Evolutionary conservation across 1,284 basidiomycete species (phyloP).

Genomic region (Pseudozyma sp.): DNA sequence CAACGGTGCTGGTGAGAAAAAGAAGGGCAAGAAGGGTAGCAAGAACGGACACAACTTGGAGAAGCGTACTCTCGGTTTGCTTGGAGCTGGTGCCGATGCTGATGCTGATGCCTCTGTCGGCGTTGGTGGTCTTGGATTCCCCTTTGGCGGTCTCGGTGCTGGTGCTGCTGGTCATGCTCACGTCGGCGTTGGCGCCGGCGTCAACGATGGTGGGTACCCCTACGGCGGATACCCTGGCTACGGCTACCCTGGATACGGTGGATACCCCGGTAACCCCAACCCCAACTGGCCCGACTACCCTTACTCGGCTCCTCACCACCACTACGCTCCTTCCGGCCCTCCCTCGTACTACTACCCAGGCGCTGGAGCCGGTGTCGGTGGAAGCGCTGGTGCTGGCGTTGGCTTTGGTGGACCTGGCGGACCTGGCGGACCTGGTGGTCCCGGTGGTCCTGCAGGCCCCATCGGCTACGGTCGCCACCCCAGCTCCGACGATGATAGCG

Average conservation of each 20-base stretch:
- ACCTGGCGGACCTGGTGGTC: slow-evolving; percentile 7
- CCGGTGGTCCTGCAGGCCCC: slow-evolving; percentile 17
- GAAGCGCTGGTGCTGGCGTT: slow-evolving; percentile 9
- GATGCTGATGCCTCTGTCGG: slow-evolving; percentile 8
- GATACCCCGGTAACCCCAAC: slow-evolving; percentile 5
- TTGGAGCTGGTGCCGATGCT: not conserved
- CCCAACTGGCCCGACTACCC: not conserved
- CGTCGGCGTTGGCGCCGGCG: not conserved
- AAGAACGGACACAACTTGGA: not conserved
- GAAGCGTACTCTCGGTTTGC: slow-evolving; percentile 13
- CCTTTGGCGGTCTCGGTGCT: not conserved
- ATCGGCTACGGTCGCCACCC: slow-evolving; percentile 4
- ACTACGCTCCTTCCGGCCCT: not conserved
- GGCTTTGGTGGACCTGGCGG: slow-evolving; percentile 4
- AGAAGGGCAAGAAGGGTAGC: no score
- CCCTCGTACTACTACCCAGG: not conserved
- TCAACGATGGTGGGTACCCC: not conserved
- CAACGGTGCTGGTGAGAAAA: no score
- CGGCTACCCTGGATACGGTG: not conserved
- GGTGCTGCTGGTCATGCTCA: slow-evolving; percentile 1
- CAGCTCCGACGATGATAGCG: slow-evolving; percentile 4
- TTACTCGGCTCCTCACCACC: not conserved
- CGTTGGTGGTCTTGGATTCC: not conserved
- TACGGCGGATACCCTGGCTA: not conserved
- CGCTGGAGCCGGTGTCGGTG: slow-evolving; percentile 2